phyloP scores from a whole-genome alignment of 768 basidiomycete species.

The Tricholoma sp. region DNA sequence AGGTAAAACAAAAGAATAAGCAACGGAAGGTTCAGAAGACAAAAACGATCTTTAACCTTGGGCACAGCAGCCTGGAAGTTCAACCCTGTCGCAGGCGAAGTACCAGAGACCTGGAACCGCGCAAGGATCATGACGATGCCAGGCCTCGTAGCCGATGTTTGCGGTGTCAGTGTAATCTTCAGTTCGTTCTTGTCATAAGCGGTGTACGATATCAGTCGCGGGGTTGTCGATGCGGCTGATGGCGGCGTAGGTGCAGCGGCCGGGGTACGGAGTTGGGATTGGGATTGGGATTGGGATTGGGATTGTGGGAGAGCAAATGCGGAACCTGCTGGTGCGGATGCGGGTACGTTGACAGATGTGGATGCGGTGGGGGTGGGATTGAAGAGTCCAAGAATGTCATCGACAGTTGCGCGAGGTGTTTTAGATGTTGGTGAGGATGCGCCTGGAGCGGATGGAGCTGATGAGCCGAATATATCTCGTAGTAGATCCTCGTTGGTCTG shows the following conservation, averaged over 20 bases:
- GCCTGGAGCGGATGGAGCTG: slow-evolving; percentile 30
- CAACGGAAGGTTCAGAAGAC: not conserved
- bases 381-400: slow-evolving; percentile 92
- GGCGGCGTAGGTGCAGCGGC: slow-evolving; percentile 23
- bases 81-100: slow-evolving; percentile 50
- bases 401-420: slow-evolving; percentile 57
- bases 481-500: slow-evolving; percentile 83
- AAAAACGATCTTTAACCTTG: slow-evolving; percentile 48
- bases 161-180: slow-evolving; percentile 85
- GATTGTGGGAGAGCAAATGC: slow-evolving; percentile 33
- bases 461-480: slow-evolving; percentile 83
- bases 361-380: slow-evolving; percentile 32
- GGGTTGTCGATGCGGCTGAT: slow-evolving; percentile 30
- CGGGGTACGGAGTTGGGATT: slow-evolving; percentile 13
- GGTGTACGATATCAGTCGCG: slow-evolving; percentile 66
- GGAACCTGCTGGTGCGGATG: slow-evolving; percentile 19
- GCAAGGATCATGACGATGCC: slow-evolving; percentile 89
- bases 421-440: slow-evolving; percentile 37
- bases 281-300: slow-evolving; percentile 34
- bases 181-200: slow-evolving; percentile 93
- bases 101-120: slow-evolving; percentile 70
- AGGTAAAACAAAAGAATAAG: not conserved
- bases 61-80: slow-evolving; percentile 98
- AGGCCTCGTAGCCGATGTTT: slow-evolving; percentile 74
- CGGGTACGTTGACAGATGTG: slow-evolving; percentile 13